Percentiles rank a stretch among this genome's conserved stretches.
These are phyloP conservation scores for Penicillium argentinense DNA, from an alignment of 495 filamentous ascomycete species.

Conservation along the genomic window DNA sequence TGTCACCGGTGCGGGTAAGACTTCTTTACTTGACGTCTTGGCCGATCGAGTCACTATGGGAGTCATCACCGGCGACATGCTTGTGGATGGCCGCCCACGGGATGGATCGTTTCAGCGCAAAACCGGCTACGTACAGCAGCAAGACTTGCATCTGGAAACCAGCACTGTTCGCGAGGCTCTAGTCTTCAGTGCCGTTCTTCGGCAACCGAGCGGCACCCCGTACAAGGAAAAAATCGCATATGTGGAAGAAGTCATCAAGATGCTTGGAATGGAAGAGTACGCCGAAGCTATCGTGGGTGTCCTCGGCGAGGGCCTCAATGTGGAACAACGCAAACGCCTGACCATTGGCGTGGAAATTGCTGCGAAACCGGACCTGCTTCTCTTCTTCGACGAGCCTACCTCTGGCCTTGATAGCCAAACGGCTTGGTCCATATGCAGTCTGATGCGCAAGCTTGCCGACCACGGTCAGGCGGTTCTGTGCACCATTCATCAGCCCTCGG, in stretches of 20 bases:
- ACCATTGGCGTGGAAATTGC: background rate
- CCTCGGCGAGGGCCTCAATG: constrained; percentile 84
- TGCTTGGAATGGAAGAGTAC: constrained; percentile 85
- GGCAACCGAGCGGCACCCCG: constrained; percentile 70
- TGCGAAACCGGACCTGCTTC: constrained; percentile 34
- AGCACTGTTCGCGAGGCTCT: constrained; percentile 83
- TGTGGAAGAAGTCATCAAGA: constrained; percentile 87
- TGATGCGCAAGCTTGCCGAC: constrained; percentile 80
- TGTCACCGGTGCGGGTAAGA: constrained; percentile 61
- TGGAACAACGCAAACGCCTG: constrained; percentile 56
- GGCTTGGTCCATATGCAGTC: constrained; percentile 76
- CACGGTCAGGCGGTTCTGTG: constrained; percentile 85
- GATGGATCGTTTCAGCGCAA: constrained; percentile 85
- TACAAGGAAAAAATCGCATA: constrained; percentile 78
- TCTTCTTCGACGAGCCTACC: constrained; percentile 3
- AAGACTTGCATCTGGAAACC: constrained; percentile 83
- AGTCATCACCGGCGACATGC: constrained; percentile 80
- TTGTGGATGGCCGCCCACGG: constrained; percentile 73
- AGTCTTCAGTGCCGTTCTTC: constrained; percentile 77
- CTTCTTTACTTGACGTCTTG: constrained; percentile 52
- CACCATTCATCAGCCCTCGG: constrained; percentile 92
- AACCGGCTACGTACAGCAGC: constrained; percentile 92
- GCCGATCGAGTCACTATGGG: constrained; percentile 84
- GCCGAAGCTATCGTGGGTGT: constrained; percentile 87
- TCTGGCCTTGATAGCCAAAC: constrained; percentile 60